Evolutionary conservation across 2,329 filamentous ascomycete genomes (phyloP).

Genomic region (Talaromyces sp.): DNA sequence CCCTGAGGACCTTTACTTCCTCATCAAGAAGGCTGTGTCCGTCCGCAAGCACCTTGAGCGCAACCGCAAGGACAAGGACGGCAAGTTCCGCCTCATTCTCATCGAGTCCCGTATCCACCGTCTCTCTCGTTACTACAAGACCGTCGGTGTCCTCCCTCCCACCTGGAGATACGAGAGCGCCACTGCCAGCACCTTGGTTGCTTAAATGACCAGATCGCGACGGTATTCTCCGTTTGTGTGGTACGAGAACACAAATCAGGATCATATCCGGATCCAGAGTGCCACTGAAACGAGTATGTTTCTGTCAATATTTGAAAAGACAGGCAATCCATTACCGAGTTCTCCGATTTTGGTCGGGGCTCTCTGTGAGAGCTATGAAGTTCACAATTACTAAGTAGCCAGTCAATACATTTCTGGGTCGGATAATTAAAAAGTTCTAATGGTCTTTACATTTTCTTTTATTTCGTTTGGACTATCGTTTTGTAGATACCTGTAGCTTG

Average conservation of each 20-base stretch:
- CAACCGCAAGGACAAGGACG: conserved; percentile 99
- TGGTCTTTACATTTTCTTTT: not conserved
- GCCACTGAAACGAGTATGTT: not conserved
- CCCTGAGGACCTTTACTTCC: conserved; percentile 99
- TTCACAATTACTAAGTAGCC: conserved; percentile 13
- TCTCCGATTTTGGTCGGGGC: not conserved
- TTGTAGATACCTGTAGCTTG: conserved; percentile 15
- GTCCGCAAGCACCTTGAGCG: conserved; percentile 99
- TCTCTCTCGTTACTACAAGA: conserved; percentile 99
- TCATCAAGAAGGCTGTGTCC: conserved; percentile 99
- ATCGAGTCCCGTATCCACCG: conserved; percentile 99
- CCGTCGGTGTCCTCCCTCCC: conserved; percentile 75
- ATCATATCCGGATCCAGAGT: conserved; percentile 1
- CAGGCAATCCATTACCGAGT: not conserved
- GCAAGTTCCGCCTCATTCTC: conserved; percentile 99
- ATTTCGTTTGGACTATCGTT: not conserved
- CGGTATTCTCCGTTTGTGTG: not conserved
- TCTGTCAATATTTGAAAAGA: not conserved
- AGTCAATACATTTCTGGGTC: conserved; percentile 8
- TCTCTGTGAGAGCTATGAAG: conserved; percentile 5
- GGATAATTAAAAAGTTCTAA: conserved; percentile 7
- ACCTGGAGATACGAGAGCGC: conserved; percentile 99
- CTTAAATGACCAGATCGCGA: conserved; percentile 57
- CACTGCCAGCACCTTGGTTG: conserved; percentile 89
- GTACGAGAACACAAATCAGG: not conserved